Conservation (phyloP, 2,329 filamentous ascomycete genomes). For the Monosporascus sp. region DNA sequence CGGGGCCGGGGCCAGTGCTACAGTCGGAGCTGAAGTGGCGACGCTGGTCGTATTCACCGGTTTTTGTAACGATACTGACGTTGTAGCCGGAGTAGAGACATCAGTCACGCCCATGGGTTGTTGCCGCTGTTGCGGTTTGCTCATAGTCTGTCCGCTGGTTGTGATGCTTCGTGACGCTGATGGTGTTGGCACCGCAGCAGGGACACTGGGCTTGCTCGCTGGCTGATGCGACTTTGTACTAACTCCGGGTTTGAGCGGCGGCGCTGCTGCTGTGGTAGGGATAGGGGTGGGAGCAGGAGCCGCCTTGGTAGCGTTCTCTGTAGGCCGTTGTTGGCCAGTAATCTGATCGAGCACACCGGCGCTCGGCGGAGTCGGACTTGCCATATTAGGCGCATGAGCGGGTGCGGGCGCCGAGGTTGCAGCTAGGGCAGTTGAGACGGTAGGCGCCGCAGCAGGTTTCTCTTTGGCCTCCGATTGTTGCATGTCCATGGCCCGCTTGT, state of each 20-base stretch:
- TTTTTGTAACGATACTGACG: neutral
- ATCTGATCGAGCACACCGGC: constrained; percentile 24
- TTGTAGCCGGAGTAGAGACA: neutral
- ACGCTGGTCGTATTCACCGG: neutral
- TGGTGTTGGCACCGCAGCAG: neutral
- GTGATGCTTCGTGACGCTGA: neutral
- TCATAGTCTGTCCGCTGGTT: neutral
- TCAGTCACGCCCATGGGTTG: neutral
- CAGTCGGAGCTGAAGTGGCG: neutral
- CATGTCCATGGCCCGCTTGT: constrained; percentile 9
- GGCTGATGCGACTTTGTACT: too few relatives aligned
- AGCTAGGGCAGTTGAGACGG: neutral
- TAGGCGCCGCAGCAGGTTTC: neutral
- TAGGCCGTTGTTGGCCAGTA: constrained; percentile 17
- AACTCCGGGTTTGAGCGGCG: too few relatives aligned
- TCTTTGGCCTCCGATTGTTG: constrained; percentile 2
- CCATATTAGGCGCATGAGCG: constrained; percentile 5
- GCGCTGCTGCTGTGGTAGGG: neutral
- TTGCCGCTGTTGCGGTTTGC: neutral
- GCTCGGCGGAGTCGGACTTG: constrained; percentile 15
- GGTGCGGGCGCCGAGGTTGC: neutral
- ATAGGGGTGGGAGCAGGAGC: neutral
- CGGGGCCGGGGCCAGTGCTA: neutral
- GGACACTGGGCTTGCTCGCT: too few relatives aligned
- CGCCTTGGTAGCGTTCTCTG: constrained; percentile 7